phyloP scores from a whole-genome alignment of 441 rosid species.

The Mallotus japonicus region DNA sequence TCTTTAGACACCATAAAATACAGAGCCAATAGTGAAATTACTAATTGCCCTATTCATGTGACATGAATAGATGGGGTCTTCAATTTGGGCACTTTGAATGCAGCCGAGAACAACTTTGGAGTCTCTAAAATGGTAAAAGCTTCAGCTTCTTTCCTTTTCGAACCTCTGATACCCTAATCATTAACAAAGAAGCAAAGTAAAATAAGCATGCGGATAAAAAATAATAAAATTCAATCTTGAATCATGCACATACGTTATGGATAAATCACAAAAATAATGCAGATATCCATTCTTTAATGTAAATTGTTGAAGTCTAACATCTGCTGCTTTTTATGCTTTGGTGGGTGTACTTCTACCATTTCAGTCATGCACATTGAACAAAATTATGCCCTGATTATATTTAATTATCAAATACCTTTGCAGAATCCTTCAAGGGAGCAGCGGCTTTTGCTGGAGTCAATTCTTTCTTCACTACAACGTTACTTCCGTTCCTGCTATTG shows the following conservation, averaged over 20 bases:
- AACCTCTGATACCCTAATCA: slow-evolving; percentile 47
- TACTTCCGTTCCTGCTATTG: slow-evolving; percentile 6
- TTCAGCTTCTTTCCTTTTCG: slow-evolving; percentile 54
- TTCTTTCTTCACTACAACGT: slow-evolving; percentile 45
- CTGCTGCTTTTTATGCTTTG: too few relatives aligned
- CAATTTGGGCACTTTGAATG: slow-evolving; percentile 74
- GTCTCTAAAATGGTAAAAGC: slow-evolving; percentile 31
- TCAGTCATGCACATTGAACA: neutral
- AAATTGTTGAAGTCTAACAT: too few relatives aligned
- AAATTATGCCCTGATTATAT: too few relatives aligned
- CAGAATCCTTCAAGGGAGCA: slow-evolving; percentile 24
- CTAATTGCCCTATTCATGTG: slow-evolving; percentile 21
- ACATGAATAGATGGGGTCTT: slow-evolving; percentile 36
- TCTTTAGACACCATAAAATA: neutral
- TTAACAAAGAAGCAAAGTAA: slow-evolving; percentile 12
- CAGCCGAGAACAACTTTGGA: slow-evolving; percentile 63
- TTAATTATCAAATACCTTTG: slow-evolving; percentile 32
- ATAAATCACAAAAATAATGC: neutral
- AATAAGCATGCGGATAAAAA: neutral
- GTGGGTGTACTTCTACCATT: too few relatives aligned
- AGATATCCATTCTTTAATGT: neutral
- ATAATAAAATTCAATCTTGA: neutral
- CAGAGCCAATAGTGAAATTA: slow-evolving; percentile 14
- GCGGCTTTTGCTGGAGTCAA: slow-evolving; percentile 18
- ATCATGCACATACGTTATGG: neutral